A percentile compares a stretch with the other conserved stretches of the same genome.
These are phyloP conservation scores for Salix exigua DNA, from an alignment of 345 rosid genomes.

Conservation along the genomic window DNA sequence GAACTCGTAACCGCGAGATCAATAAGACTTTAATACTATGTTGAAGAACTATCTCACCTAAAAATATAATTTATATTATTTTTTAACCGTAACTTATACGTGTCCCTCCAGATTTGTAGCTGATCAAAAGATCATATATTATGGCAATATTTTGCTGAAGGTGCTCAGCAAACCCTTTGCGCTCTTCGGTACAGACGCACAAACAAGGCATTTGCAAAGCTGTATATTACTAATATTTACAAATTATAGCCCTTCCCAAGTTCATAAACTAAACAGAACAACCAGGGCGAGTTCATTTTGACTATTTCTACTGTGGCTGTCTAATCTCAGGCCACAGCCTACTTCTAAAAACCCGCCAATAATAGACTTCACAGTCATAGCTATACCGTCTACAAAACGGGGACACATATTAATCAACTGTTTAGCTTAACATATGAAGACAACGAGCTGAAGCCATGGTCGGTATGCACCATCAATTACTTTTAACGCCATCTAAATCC, in stretches of 20 bases:
- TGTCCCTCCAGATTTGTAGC: neutral
- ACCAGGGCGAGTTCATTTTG: neutral
- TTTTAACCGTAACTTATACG: too few species aligned
- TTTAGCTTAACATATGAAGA: neutral
- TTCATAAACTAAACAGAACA: neutral
- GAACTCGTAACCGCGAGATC: too few species aligned
- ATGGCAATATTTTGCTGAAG: too few species aligned
- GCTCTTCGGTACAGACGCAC: neutral
- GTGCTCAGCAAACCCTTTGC: neutral
- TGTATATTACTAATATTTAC: neutral
- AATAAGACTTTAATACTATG: too few species aligned
- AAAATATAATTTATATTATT: too few species aligned
- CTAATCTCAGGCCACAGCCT: too few species aligned
- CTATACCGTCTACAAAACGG: neutral
- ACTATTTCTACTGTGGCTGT: neutral
- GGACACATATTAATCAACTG: too few species aligned
- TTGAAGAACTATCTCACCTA: too few species aligned
- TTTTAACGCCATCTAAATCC: neutral
- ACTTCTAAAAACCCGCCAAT: too few species aligned
- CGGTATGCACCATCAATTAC: neutral
- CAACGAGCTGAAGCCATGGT: neutral
- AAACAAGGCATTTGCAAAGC: neutral
- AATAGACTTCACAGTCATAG: too few species aligned
- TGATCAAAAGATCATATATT: neutral
- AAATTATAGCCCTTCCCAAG: neutral